phyloP scores from a whole-genome alignment of 2,329 filamentous ascomycete species.

The Alternaria sp. region DNA sequence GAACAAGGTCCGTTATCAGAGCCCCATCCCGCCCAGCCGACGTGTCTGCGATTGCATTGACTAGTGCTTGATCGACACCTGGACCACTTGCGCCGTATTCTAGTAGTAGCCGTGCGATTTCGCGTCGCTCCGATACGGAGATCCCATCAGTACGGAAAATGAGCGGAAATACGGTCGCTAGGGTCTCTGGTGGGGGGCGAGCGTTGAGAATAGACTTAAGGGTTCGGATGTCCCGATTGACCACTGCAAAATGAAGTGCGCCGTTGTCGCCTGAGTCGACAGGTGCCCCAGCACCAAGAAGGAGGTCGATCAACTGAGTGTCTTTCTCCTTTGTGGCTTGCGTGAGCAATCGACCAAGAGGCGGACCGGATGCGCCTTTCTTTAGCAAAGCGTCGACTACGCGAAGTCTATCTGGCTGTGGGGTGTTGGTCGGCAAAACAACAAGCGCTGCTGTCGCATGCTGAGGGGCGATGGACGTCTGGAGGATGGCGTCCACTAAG shows the following conservation, averaged over 20 bases:
- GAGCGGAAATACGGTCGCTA: conserved; percentile 33
- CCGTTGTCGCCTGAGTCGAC: conserved; percentile 25
- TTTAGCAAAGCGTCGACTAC: conserved; percentile 32
- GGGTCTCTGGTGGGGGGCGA: conserved; percentile 25
- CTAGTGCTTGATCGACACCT: conserved; percentile 38
- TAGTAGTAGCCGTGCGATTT: conserved; percentile 30
- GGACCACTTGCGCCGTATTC: conserved; percentile 33
- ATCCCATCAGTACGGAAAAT: conserved; percentile 21
- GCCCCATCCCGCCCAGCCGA: conserved; percentile 30
- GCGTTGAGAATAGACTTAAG: conserved; percentile 29
- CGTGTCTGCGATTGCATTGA: conserved; percentile 36
- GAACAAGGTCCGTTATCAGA: conserved; percentile 36
- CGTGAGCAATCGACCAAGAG: conserved; percentile 36
- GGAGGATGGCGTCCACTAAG: conserved; percentile 34
- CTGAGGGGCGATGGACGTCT: conserved; percentile 29
- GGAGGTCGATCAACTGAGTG: conserved; percentile 30
- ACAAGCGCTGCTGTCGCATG: conserved; percentile 38
- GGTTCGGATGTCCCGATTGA: conserved; percentile 29
- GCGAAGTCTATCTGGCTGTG: conserved; percentile 32
- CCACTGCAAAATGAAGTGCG: conserved; percentile 31
- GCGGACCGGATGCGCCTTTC: conserved; percentile 36
- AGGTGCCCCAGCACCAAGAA: conserved; percentile 36
- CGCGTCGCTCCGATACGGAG: conserved; percentile 28
- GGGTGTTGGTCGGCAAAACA: conserved; percentile 24
- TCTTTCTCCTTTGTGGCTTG: conserved; percentile 40